Conservation (phyloP, 768 basidiomycete genomes). For the Obba rivulosa region DNA sequence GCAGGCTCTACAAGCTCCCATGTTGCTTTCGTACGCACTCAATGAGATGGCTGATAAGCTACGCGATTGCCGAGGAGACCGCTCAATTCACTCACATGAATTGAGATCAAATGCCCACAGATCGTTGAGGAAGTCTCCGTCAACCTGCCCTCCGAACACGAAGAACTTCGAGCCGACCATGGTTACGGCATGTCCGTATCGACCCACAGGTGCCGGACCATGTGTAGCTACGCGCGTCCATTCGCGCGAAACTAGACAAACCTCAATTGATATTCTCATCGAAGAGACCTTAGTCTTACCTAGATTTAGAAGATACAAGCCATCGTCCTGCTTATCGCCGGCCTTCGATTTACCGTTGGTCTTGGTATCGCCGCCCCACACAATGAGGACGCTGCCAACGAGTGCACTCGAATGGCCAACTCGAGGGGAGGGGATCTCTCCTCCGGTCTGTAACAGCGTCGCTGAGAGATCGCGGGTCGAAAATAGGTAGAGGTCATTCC, state of each 20-base stretch:
- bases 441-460: slow-evolving; percentile 78
- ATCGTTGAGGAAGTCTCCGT: slow-evolving; percentile 92
- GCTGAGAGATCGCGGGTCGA: slow-evolving; percentile 75
- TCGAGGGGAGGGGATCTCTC: slow-evolving; percentile 81
- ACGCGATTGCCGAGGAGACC: neutral
- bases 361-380: slow-evolving; percentile 99
- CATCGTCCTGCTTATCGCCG: slow-evolving; percentile 83
- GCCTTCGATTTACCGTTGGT: slow-evolving; percentile 55
- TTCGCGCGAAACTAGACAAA: slow-evolving; percentile 72
- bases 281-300: slow-evolving; percentile 45
- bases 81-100: slow-evolving; percentile 55
- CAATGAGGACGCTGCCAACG: slow-evolving; percentile 91
- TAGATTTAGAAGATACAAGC: slow-evolving; percentile 88
- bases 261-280: neutral
- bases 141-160: slow-evolving; percentile 94
- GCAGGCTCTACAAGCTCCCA: slow-evolving; percentile 80
- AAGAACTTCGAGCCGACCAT: slow-evolving; percentile 92
- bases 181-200: slow-evolving; percentile 94
- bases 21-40: slow-evolving; percentile 75
- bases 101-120: slow-evolving; percentile 95
- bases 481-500: slow-evolving; percentile 93
- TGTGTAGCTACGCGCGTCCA: slow-evolving; percentile 87
- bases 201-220: slow-evolving; percentile 74
- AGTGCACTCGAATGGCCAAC: slow-evolving; percentile 98
- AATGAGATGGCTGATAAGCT: slow-evolving; percentile 1